A percentile compares a stretch with the other conserved stretches of the same genome.
These are phyloP conservation scores for Quercus engelmannii DNA, from an alignment of 306 rosid species.

Conservation along the genomic window DNA sequence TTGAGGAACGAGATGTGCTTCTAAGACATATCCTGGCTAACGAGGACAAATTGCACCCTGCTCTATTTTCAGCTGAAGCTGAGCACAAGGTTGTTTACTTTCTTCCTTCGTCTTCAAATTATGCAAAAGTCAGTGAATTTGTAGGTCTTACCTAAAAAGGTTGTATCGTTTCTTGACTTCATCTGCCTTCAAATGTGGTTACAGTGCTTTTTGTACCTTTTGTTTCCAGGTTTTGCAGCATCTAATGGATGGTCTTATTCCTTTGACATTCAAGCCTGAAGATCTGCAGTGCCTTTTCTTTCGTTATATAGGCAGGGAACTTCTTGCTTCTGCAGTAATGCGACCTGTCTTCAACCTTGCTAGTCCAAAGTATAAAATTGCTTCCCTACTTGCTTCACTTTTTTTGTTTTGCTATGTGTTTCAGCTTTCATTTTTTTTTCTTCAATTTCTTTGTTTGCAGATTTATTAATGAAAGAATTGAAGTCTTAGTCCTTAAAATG, in stretches of 20 bases:
- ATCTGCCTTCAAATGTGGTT: constrained; percentile 13
- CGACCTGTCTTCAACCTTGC: constrained; percentile 88
- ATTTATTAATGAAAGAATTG: constrained; percentile 93
- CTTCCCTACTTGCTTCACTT: constrained; percentile 18
- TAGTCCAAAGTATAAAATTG: constrained; percentile 66
- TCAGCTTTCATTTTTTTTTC: constrained; percentile 27
- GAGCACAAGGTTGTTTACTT: constrained; percentile 79
- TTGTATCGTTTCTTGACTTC: constrained; percentile 10
- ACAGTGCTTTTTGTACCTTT: constrained; percentile 28
- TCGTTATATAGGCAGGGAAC: constrained; percentile 81
- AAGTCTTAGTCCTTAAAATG: constrained; percentile 63
- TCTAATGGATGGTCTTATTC: constrained; percentile 83
- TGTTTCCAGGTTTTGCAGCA: constrained; percentile 87
- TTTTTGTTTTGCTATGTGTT: constrained; percentile 4
- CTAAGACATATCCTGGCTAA: constrained; percentile 61
- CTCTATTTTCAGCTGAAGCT: constrained; percentile 93
- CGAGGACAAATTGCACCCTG: constrained; percentile 94
- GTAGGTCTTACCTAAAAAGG: constrained; percentile 16
- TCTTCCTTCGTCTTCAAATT: constrained; percentile 7
- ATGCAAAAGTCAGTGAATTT: constrained; percentile 9
- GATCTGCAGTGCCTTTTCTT: constrained; percentile 88
- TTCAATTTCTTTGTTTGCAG: constrained; percentile 46
- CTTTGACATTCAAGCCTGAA: constrained; percentile 68
- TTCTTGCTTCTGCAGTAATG: constrained; percentile 93
- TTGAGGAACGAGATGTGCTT: constrained; percentile 68